Percentiles rank a stretch among this genome's conserved stretches.
These are phyloP conservation scores for Boletus eberwhitei DNA, from an alignment of 768 basidiomycete genomes.

Conservation along the genomic window DNA sequence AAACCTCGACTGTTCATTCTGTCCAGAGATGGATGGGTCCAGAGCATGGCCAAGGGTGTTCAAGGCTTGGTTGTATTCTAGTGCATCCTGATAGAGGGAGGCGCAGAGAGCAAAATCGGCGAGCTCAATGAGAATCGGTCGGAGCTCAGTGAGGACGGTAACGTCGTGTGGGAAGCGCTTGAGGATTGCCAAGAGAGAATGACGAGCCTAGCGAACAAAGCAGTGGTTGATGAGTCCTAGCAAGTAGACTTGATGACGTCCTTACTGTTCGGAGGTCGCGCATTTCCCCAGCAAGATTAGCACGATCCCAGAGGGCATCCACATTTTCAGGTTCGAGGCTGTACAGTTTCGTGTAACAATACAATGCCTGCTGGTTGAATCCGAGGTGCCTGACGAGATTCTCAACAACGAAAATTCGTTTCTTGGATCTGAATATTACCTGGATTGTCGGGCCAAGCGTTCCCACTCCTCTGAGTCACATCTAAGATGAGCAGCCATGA, in stretches of 20 bases:
- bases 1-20: constrained; percentile 9
- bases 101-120: background rate
- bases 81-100: background rate
- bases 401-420: constrained; percentile 64
- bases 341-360: background rate
- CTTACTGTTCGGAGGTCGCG: background rate
- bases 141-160: constrained; percentile 72
- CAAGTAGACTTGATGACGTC: background rate
- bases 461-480: constrained; percentile 86
- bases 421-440: constrained; percentile 41
- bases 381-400: constrained; percentile 14
- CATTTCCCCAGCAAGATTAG: background rate
- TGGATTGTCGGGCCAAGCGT: constrained; percentile 68
- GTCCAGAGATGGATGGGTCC: constrained; percentile 9
- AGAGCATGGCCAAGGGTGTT: background rate
- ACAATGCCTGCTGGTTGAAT: background rate
- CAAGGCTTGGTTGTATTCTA: background rate
- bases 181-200: background rate
- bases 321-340: background rate
- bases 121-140: constrained; percentile 28
- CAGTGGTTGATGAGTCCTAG: background rate
- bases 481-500: constrained; percentile 61
- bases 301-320: background rate
- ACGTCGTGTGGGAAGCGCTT: constrained; percentile 53
- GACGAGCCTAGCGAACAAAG: background rate